phyloP scores from a whole-genome alignment of 257 asterid species.

The Salvia hispanica region DNA sequence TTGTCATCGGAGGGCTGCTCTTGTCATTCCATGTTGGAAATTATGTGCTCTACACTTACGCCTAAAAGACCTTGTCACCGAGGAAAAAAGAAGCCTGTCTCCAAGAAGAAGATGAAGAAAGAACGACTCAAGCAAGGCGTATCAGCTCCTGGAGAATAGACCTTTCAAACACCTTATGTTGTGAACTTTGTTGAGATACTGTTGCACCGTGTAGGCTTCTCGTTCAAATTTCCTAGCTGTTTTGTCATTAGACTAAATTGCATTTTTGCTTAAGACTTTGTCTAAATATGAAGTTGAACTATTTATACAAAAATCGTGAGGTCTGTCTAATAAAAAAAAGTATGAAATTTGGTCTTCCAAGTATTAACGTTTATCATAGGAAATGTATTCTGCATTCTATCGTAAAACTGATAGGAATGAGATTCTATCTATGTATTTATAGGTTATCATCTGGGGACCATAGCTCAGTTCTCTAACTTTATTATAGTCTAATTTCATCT shows the following conservation, averaged over 20 bases:
- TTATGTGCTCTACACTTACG: constrained; percentile 66
- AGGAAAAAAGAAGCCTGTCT: constrained; percentile 92
- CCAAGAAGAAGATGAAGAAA: constrained; percentile 95
- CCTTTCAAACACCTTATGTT: constrained; percentile 11
- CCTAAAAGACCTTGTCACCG: constrained; percentile 82
- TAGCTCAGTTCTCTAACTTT: no score
- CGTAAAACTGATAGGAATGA: no score
- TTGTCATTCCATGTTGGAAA: constrained; percentile 79
- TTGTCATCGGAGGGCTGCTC: constrained; percentile 70
- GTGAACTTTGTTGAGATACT: constrained; percentile 15
- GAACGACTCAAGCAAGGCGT: constrained; percentile 94
- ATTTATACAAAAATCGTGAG: no score
- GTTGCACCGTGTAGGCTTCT: constrained; percentile 9
- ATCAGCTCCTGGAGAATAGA: constrained; percentile 89
- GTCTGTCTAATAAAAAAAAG: background rate
- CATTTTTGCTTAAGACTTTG: constrained; percentile 22
- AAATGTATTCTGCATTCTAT: no score
- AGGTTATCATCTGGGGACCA: no score
- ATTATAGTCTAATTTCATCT: no score
- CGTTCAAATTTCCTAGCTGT: constrained; percentile 4
- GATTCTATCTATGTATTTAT: no score
- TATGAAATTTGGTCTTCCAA: no score
- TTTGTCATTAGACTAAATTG: constrained; percentile 10
- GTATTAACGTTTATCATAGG: no score
- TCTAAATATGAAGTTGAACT: background rate